Evolutionary conservation across 208 protist species (phyloP).

Genomic region (Leishmania amazonensis): DNA sequence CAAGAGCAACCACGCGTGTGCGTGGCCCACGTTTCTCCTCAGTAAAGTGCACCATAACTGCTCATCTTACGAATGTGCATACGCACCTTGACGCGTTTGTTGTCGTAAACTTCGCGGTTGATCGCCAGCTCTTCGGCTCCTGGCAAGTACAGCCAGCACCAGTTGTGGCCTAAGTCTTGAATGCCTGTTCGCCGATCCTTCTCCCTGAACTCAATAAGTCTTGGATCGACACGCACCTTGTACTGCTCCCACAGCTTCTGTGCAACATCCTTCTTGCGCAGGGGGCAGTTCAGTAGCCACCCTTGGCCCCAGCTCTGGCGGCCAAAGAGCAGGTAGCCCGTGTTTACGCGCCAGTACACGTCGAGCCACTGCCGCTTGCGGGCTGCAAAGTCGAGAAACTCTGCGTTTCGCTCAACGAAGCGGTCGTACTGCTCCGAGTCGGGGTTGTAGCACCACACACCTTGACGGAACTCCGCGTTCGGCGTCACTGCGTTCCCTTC

Average conservation of each 20-base stretch:
- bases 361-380: slow-evolving; percentile 93
- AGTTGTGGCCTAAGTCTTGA: slow-evolving; percentile 92
- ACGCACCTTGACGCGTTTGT: slow-evolving; percentile 92
- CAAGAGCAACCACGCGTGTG: background rate
- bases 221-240: slow-evolving; percentile 87
- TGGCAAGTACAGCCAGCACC: slow-evolving; percentile 93
- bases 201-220: slow-evolving; percentile 88
- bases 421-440: slow-evolving; percentile 85
- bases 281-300: slow-evolving; percentile 88
- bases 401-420: slow-evolving; percentile 86
- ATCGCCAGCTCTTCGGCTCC: slow-evolving; percentile 91
- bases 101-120: slow-evolving; percentile 92
- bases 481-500: slow-evolving; percentile 72
- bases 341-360: slow-evolving; percentile 94
- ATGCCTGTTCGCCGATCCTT: slow-evolving; percentile 90
- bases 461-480: slow-evolving; percentile 66
- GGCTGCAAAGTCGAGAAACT: slow-evolving; percentile 91
- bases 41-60: slow-evolving; percentile 79
- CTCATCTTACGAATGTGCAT: slow-evolving; percentile 91
- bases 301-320: slow-evolving; percentile 91
- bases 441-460: slow-evolving; percentile 92
- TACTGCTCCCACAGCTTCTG: slow-evolving; percentile 95
- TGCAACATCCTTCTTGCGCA: slow-evolving; percentile 85
- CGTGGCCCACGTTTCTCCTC: background rate
- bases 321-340: slow-evolving; percentile 89